A percentile compares a stretch with the other conserved stretches of the same genome.
Conservation (phyloP, 2,329 filamentous ascomycete species). For the Elsinoe arachidis region DNA sequence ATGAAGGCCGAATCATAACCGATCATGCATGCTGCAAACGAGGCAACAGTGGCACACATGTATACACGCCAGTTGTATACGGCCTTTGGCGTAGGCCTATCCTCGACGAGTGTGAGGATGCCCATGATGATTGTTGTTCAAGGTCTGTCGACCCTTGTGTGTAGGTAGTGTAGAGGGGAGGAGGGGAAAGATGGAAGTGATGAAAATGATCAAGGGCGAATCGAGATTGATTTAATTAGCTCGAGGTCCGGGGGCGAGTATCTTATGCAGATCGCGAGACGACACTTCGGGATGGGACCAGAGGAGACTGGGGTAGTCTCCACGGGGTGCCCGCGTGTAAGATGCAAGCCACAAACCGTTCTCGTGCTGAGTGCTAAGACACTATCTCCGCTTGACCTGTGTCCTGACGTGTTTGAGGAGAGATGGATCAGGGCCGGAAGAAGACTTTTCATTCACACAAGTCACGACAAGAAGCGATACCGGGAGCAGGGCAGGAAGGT, state of each 20-base stretch:
- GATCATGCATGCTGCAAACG: slow-evolving; percentile 51
- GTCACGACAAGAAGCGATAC: neutral
- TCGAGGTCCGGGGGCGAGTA: slow-evolving; percentile 8
- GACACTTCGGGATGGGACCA: neutral
- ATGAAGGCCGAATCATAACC: slow-evolving; percentile 68
- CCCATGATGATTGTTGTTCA: slow-evolving; percentile 24
- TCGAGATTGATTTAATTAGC: slow-evolving; percentile 10
- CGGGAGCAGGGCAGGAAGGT: neutral
- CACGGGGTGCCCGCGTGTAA: slow-evolving; percentile 9
- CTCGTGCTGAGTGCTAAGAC: neutral
- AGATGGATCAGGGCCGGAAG: neutral
- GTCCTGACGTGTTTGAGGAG: neutral
- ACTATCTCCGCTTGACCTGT: neutral
- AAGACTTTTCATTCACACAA: neutral
- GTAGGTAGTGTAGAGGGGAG: neutral
- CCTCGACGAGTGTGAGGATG: slow-evolving; percentile 30
- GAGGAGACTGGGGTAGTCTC: slow-evolving; percentile 2
- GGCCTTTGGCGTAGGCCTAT: slow-evolving; percentile 45
- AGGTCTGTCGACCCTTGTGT: neutral
- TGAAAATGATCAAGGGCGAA: slow-evolving; percentile 3
- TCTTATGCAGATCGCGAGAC: slow-evolving; percentile 4
- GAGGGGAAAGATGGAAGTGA: neutral
- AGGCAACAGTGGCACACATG: slow-evolving; percentile 45
- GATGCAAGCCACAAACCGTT: slow-evolving; percentile 7
- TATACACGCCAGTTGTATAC: slow-evolving; percentile 56